Percentiles rank a stretch among this genome's conserved stretches.
Evolutionary conservation across 225 moss, liverwort and hornwort species (phyloP).

Genomic region (Asterella californica): DNA sequence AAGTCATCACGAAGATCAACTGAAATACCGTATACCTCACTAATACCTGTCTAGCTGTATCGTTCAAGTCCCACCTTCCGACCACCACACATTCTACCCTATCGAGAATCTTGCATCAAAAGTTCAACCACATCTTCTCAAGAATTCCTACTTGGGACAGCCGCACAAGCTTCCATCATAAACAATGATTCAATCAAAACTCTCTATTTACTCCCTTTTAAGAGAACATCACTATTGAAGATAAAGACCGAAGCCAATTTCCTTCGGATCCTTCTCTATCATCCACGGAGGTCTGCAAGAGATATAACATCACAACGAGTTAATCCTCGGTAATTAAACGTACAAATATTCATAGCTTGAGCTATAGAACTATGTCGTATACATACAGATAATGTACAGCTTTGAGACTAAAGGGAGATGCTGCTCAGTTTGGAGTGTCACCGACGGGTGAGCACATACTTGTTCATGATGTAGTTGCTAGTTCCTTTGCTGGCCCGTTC

Average conservation of each 20-base stretch:
- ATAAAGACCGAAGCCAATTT: slow-evolving; percentile 70
- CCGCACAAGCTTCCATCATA: background rate
- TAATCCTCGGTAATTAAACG: background rate
- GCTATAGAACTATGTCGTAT: background rate
- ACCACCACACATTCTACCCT: too few relatives aligned
- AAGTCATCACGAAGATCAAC: too few relatives aligned
- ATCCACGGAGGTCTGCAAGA: slow-evolving; percentile 65
- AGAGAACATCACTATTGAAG: background rate
- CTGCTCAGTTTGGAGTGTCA: background rate
- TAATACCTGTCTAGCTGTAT: too few relatives aligned
- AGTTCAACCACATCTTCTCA: too few relatives aligned
- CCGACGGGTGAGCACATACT: slow-evolving; percentile 25
- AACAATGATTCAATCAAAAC: background rate
- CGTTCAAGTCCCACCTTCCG: too few relatives aligned
- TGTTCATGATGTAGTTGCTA: slow-evolving; percentile 75
- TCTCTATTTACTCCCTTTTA: background rate
- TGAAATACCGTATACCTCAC: too few relatives aligned
- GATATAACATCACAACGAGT: background rate
- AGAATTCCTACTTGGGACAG: too few relatives aligned
- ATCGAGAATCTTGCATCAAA: too few relatives aligned
- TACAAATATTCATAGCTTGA: too few relatives aligned
- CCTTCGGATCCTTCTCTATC: slow-evolving; percentile 68
- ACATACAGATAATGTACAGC: background rate
- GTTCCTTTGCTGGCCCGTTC: slow-evolving; percentile 68
- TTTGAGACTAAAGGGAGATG: background rate